Conservation (phyloP, 2,329 filamentous ascomycete genomes). For the Claviceps arundinis region DNA sequence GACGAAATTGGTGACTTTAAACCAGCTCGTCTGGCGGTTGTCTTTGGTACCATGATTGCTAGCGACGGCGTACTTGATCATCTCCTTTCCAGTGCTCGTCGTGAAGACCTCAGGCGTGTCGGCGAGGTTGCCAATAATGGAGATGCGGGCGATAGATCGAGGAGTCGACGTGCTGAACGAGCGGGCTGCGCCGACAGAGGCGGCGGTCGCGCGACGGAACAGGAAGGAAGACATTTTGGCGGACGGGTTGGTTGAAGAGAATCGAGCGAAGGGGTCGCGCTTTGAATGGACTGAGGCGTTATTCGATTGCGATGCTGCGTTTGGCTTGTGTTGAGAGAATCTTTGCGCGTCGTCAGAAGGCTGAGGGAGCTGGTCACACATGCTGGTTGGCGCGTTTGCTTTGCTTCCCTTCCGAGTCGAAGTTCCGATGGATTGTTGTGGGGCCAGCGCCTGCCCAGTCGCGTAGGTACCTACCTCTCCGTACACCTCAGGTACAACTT, state of each 20-base stretch:
- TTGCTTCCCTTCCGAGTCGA: no score
- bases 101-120: slow-evolving; percentile 61
- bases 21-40: slow-evolving; percentile 73
- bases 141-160: slow-evolving; percentile 62
- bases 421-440: no score
- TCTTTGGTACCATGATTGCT: slow-evolving; percentile 53
- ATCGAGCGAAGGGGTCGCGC: no score
- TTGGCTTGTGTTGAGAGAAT: no score
- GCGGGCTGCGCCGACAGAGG: slow-evolving; percentile 40
- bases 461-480: no score
- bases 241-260: not conserved
- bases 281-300: no score
- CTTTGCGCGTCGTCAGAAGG: no score
- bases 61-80: slow-evolving; percentile 67
- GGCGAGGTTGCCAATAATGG: slow-evolving; percentile 74
- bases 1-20: slow-evolving; percentile 62
- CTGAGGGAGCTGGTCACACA: no score
- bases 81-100: slow-evolving; percentile 56
- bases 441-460: no score
- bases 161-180: slow-evolving; percentile 62
- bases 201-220: slow-evolving; percentile 37
- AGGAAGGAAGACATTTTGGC: slow-evolving; percentile 33
- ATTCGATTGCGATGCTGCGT: no score
- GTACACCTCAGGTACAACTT: no score
- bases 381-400: no score